Base-by-base conservation (phyloP, 2,329 filamentous ascomycete genomes). In the Ramularia endophylla region DNA sequence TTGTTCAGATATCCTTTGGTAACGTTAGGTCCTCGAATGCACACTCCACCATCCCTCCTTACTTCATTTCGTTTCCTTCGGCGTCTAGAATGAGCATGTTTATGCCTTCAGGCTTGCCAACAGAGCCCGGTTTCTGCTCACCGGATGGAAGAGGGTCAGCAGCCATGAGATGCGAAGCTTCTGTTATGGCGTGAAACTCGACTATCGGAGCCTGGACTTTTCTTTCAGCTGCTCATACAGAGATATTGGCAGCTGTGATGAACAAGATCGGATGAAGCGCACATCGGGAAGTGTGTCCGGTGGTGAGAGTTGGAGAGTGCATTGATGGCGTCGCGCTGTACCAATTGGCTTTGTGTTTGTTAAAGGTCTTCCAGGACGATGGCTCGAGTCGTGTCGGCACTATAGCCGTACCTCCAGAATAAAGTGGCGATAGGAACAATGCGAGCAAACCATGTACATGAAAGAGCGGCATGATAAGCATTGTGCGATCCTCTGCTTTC, bases 111-210 rank as follows among this genome's bases (percentile, higher is more conserved):
- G 85, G 85, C 20, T 89, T 59, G 11, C 87, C 87, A 4, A 94
- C 87, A 37, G 81, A 87, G 37, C 87, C 87, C 0, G 87, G 85
- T 68, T 83, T 81, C 52, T 85, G 78, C 65, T 83, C 80, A 16
- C 70, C 80, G 3, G 85, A 83, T 0, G 68, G 68, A 4, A 73
- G 63, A 37, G 70, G 71, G 45, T 73, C 73, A 18, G 81, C 85
- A 1, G 83, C 86, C 81, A 88, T 87, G 62, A 87, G 85, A 59
- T 88, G 84, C 5, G 87, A 78, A 5, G 86, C 87, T 68, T 94
- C 87, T 28, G 87, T 94, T 87, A 94, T 94, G 50, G 87, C 87
- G 57, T 94, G 94, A 8, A 87, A 86, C 66, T 94, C 87, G 15
- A 94, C 73, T 0, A 94, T 86, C 0, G 87, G 87, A 0, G 86